Conservation (phyloP, 306 rosid species). For the Morella rubra region DNA sequence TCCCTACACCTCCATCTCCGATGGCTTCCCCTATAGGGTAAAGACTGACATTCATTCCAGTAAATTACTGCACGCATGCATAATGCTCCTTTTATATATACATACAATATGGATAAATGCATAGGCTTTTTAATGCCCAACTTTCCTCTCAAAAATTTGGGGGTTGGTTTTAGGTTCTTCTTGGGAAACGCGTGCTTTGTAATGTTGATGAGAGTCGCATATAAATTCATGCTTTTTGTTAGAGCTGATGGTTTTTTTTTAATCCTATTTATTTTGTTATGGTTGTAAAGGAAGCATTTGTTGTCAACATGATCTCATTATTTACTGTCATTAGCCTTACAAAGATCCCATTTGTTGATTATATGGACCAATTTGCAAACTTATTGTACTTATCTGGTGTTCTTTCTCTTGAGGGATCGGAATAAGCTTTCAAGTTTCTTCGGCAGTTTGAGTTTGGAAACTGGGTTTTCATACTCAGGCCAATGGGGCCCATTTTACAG, state of each 20-base stretch:
- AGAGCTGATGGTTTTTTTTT: neutral
- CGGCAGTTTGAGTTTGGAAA: neutral
- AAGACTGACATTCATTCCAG: neutral
- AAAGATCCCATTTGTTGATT: neutral
- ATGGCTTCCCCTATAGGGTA: conserved; percentile 9
- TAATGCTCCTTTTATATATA: neutral
- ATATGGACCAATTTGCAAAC: neutral
- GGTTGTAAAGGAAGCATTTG: neutral
- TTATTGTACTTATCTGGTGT: neutral
- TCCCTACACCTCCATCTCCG: neutral
- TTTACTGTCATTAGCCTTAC: neutral
- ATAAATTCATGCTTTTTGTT: no score
- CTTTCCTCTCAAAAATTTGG: neutral
- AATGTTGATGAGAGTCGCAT: neutral
- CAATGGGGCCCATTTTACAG: neutral
- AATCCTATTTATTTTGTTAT: neutral
- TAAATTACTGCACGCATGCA: neutral
- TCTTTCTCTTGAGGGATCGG: neutral
- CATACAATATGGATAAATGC: neutral
- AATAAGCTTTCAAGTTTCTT: neutral
- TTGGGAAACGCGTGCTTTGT: neutral
- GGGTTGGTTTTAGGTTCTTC: neutral
- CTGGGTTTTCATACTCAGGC: neutral
- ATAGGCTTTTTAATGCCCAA: neutral
- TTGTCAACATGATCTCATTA: neutral